Evolutionary conservation across 2,329 filamentous ascomycete genomes (phyloP), one percentile per base, ranked within the genome.

Genomic region (Exophiala viscosa): DNA sequence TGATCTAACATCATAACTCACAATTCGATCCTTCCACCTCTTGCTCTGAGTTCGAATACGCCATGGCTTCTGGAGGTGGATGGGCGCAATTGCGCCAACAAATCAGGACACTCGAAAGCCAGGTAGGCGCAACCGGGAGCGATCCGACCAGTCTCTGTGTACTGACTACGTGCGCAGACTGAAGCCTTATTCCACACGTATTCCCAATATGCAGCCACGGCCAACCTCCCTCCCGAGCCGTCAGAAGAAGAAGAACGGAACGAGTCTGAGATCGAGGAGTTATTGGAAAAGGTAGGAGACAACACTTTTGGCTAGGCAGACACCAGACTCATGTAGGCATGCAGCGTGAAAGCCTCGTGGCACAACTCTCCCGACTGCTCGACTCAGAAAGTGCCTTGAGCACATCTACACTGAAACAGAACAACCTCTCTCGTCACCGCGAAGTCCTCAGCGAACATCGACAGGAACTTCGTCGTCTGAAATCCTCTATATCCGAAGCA

Each of bases 61-160:
- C 38, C 11, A 62, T 62, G 60, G 50, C 80, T 59, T 83, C 73
- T n/a, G 71, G 74, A 58, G 78, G 81, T 59, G 86, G 90, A 74
- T 99, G 93, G 93, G 86, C 90, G 66, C 90, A 96, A 75, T 80
- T 97, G 62, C 88, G 93, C 65, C 90, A 96, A 70, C 92, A 97
- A 73, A 89, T 90, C 57, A 82, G 93, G 65, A 83, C 85, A 40
- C 78, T 96, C 58, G 93, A 99, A 72, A 89, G 86, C 56, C 92
- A 97, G 81, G 92, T 95, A 77, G n/a, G 45, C 48, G 10, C 40
- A 32, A 4, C 8, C 8, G 23, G 13, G 23, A 7, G 8, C 8
- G 23, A 7, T 28, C 14, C 14, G 40, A 17, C 3, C 14, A 17
- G 14, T 35, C 20, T 39, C 15, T 48, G 41, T 61, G 64, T 48